phyloP scores from a whole-genome alignment of 257 asterid species.

The Galeopsis tetrahit region DNA sequence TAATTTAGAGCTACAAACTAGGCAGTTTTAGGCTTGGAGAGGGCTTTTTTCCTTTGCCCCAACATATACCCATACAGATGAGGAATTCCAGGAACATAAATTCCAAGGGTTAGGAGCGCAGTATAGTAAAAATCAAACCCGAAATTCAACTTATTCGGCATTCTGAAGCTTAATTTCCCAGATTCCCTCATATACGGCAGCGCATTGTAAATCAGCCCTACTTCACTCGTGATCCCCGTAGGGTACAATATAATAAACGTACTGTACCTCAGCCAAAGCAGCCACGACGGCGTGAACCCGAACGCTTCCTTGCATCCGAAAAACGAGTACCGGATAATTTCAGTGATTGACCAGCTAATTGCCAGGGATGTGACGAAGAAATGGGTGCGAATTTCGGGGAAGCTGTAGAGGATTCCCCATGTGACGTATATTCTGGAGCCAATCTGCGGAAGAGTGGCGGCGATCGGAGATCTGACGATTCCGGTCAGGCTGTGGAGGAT shows the following conservation, averaged over 20 bases:
- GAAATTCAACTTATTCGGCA: constrained; percentile 88
- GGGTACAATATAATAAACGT: constrained; percentile 86
- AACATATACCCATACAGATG: constrained; percentile 84
- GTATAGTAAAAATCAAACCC: constrained; percentile 75
- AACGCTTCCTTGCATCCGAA: constrained; percentile 85
- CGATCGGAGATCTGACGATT: constrained; percentile 86
- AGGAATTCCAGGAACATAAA: constrained; percentile 87
- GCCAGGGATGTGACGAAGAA: constrained; percentile 67
- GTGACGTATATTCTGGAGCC: constrained; percentile 77
- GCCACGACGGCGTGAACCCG: constrained; percentile 84
- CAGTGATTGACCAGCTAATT: constrained; percentile 92
- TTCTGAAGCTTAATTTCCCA: constrained; percentile 62
- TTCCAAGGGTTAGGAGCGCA: constrained; percentile 58
- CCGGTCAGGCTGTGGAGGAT: constrained; percentile 66
- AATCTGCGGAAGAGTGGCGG: constrained; percentile 90
- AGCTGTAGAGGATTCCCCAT: constrained; percentile 91
- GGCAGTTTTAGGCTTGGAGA: constrained; percentile 67
- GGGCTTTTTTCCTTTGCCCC: constrained; percentile 88
- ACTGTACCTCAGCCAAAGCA: constrained; percentile 94
- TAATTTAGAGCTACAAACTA: constrained; percentile 5
- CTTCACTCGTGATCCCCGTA: constrained; percentile 83
- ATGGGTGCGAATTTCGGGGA: constrained; percentile 80
- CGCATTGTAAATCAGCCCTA: constrained; percentile 75
- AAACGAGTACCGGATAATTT: constrained; percentile 79
- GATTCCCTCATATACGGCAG: constrained; percentile 74